Conservation (phyloP, 495 filamentous ascomycete species). For the Xylaria castorea region DNA sequence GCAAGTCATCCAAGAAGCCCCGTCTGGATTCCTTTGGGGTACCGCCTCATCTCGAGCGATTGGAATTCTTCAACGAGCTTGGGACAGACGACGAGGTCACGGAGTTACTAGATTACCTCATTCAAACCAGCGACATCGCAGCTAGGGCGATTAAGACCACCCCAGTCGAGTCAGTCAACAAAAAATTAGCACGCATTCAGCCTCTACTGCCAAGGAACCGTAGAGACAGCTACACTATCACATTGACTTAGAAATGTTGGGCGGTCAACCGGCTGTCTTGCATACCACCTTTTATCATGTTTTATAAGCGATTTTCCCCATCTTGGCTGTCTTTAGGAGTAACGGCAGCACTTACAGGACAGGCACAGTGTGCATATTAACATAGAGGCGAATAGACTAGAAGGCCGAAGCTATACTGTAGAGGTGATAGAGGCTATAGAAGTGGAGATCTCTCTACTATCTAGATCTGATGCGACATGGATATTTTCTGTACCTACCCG, state of each 20-base stretch:
- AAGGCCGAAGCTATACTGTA: conserved; percentile 16
- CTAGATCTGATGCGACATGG: conserved; percentile 1
- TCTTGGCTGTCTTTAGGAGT: not conserved
- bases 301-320: not conserved
- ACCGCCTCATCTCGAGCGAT: conserved; percentile 38
- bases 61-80: conserved; percentile 40
- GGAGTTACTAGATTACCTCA: conserved; percentile 40
- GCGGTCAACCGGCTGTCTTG: not conserved
- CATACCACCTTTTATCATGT: not conserved
- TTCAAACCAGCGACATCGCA: conserved; percentile 35
- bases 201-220: conserved; percentile 25
- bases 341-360: conserved; percentile 15
- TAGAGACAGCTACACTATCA: conserved; percentile 26
- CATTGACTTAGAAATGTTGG: not conserved
- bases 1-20: conserved; percentile 36
- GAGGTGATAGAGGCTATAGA: conserved; percentile 20
- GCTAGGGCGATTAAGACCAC: conserved; percentile 30
- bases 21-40: conserved; percentile 42
- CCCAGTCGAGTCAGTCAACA: conserved; percentile 22
- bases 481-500: conserved; percentile 2
- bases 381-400: conserved; percentile 4
- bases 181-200: conserved; percentile 18
- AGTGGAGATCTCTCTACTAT: not conserved
- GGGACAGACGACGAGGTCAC: conserved; percentile 42
- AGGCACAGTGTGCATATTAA: conserved; percentile 8